These are phyloP conservation scores for Penicillium frequentans DNA, from an alignment of 2,329 filamentous ascomycete genomes.

Conservation along the genomic window DNA sequence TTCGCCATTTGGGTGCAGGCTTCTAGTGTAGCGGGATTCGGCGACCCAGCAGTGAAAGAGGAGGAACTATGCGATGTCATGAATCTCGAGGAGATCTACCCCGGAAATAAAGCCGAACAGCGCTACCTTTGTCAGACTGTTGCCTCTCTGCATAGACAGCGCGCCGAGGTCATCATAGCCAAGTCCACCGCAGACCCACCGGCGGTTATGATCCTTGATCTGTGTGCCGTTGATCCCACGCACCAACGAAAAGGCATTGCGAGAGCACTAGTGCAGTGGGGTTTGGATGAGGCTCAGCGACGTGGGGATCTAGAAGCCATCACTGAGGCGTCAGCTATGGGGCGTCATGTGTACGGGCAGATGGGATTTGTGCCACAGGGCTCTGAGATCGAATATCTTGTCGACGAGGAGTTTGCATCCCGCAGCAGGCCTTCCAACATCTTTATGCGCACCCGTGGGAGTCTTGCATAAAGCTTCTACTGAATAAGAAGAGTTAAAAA, in stretches of 20 bases:
- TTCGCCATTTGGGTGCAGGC: constrained; percentile 58
- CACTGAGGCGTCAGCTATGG: constrained; percentile 53
- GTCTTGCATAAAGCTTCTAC: background rate
- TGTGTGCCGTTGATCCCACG: constrained; percentile 55
- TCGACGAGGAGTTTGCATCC: constrained; percentile 3
- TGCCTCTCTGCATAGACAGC: constrained; percentile 37
- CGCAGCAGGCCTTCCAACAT: constrained; percentile 44
- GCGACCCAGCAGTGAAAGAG: constrained; percentile 35
- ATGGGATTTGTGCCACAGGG: constrained; percentile 48
- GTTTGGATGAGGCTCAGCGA: constrained; percentile 28
- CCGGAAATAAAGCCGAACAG: constrained; percentile 46
- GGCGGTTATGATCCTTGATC: constrained; percentile 51
- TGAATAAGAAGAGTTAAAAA: too few species aligned
- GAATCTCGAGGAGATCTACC: constrained; percentile 42
- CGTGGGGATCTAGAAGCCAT: constrained; percentile 47
- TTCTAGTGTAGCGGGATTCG: constrained; percentile 51
- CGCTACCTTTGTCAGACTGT: constrained; percentile 50
- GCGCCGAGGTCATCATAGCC: constrained; percentile 39
- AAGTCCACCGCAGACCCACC: constrained; percentile 34
- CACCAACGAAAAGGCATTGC: constrained; percentile 54
- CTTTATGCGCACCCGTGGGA: constrained; percentile 44
- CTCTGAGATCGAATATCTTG: constrained; percentile 26
- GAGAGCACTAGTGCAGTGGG: constrained; percentile 49
- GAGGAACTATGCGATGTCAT: constrained; percentile 9
- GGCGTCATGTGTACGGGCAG: constrained; percentile 48